Evolutionary conservation across 2,329 filamentous ascomycete genomes (phyloP), one percentile per base, ranked within the genome.

Genomic region (Cordyceps farinosa): DNA sequence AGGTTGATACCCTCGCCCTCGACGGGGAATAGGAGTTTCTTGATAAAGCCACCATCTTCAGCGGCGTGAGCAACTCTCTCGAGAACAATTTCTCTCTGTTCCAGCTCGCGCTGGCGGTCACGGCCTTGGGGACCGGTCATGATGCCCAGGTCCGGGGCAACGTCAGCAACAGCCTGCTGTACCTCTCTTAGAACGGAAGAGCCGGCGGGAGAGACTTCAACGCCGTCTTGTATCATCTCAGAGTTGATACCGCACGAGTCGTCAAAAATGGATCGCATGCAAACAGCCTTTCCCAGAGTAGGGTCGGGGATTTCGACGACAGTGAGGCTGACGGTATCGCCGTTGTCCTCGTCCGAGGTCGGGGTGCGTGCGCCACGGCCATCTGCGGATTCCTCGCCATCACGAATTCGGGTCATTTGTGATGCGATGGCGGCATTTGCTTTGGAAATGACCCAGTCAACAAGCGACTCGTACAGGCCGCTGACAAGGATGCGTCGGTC

Each of bases 221-320:
- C 85, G 10, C 95, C 95, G 68, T 99, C 95, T 66, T 94, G 89
- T 71, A 94, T 96, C 93, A 99, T 98, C 79, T 99, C 95, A 0
- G 90, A 84, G 69, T 98, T 98, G 78, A 99, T 97, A 58, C 95
- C 95, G 27, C 89, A 81, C n/a, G 82, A 86, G 70, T 98, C 95
- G 68, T 99, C 94, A 70, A 99, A 99, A 42, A 98, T 86, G 15
- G 91, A 91, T 45, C 92, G 90, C 79, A 99, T 87, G 13, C 91
- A 87, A n/a, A 96, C 77, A 0, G 94, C 95, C 76, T 95, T 97
- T 64, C 90, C 92, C 0, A 99, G 81, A 1, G 85, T 82, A 36
- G 91, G 87, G 66, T 88, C 86, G 0, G 95, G 92, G 9, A 98
- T 83, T 68, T 98, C 95, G 6, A 99, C 79, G 9, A 99, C 82